These are phyloP conservation scores for Antitrichia curtipendula DNA, from an alignment of 225 moss, liverwort and hornwort species.

Conservation along the genomic window DNA sequence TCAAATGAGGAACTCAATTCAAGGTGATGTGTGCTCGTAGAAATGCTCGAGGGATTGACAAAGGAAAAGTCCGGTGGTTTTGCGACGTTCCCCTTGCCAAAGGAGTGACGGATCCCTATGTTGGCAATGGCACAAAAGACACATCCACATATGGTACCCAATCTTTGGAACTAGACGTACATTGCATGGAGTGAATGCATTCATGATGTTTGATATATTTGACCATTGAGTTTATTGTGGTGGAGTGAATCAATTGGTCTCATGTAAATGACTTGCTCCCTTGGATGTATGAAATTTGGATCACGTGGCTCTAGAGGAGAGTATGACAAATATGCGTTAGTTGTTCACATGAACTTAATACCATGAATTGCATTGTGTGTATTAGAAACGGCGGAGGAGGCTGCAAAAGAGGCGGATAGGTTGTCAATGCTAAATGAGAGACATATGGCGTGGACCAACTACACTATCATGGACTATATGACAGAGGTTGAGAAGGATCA, in stretches of 20 bases:
- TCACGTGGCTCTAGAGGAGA: background rate
- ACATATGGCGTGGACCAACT: background rate
- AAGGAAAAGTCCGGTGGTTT: background rate
- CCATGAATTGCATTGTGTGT: background rate
- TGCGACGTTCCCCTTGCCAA: background rate
- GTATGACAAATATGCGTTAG: background rate
- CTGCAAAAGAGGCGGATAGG: background rate
- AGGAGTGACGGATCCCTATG: background rate
- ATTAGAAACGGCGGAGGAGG: background rate
- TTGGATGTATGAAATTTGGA: background rate
- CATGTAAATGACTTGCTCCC: too few species aligned
- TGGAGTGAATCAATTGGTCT: background rate
- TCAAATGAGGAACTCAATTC: background rate
- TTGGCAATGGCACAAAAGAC: background rate
- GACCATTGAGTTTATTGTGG: too few species aligned
- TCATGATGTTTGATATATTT: background rate
- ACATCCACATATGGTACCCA: background rate
- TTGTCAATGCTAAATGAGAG: background rate
- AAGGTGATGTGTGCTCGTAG: background rate
- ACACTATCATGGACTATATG: background rate
- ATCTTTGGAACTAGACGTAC: background rate
- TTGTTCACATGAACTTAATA: background rate
- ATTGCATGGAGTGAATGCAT: background rate
- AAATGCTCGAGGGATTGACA: background rate
- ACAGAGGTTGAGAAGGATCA: rapidly evolving